Evolutionary conservation across 2,329 filamentous ascomycete species (phyloP), one percentile per base, ranked within the genome.

Genomic region (Xylaria sp.): DNA sequence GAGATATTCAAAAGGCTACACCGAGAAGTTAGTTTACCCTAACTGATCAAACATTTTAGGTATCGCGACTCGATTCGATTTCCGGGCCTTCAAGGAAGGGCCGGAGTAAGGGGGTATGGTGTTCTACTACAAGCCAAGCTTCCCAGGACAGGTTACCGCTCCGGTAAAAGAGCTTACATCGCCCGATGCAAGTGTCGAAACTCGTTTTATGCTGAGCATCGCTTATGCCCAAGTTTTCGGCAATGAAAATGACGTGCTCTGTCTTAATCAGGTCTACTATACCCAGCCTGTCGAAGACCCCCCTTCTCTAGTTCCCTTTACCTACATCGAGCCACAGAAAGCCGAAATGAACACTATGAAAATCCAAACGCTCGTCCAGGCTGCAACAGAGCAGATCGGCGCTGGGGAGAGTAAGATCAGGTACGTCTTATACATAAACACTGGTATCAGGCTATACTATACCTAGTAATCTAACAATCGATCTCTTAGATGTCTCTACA

Each of bases 81-180:
- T 65, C 5, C n/a, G 51, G 11, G 54, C 33, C 1, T 66, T 64
- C 44, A 49, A 60, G 38, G 58, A 66, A 43, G 64, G 49, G 1
- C 41, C 49, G 8, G 38, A 62, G 11, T 60, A 38, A 3, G 58
- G 29, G 2, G 56, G 64, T 35, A 55, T 31, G 33, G 52, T 66
- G 2, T 57, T 41, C 10, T 64, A 64, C 17, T 41, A n/a, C 10
- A 40, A 40, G 3, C 47, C 58, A 15, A 62, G 43, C 31, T 60
- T 64, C 11, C 37, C 25, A 3, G 48, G 37, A 10, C 61, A 66
- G 40, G 17, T 62, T 4, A 37, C 13, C 3, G 52, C 61, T 10
- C 33, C 59, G 17, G 58, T 62, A 6, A 38, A 37, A 4, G 37
- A 61, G 47, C 46, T 66, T 15, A 54, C 35, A 4, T 27, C 17